phyloP scores from a whole-genome alignment of 352 stramenopile genomes.

The Chrysophaeum taylorii region DNA sequence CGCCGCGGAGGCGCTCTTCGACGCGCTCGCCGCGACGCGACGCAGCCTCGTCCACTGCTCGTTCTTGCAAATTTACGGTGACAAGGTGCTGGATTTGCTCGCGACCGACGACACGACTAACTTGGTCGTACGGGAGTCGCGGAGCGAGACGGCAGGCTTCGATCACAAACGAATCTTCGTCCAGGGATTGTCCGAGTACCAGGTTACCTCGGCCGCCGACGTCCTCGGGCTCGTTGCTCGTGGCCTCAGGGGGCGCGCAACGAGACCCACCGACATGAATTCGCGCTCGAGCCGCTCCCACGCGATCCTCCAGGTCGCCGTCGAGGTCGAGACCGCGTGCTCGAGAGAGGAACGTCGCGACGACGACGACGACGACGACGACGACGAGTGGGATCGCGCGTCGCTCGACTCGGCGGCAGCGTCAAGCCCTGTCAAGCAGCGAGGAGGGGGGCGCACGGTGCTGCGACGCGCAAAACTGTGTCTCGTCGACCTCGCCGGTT shows the following conservation, averaged over 20 bases:
- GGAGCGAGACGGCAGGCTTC: neutral
- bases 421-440: slow-evolving; percentile 30
- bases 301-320: slow-evolving; percentile 68
- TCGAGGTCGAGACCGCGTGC: slow-evolving; percentile 41
- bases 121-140: slow-evolving; percentile 37
- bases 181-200: slow-evolving; percentile 68
- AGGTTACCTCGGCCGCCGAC: slow-evolving; percentile 57
- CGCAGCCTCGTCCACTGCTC: slow-evolving; percentile 57
- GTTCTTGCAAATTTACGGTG: slow-evolving; percentile 78
- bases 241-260: slow-evolving; percentile 56
- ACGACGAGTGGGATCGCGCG: neutral
- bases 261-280: slow-evolving; percentile 70
- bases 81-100: slow-evolving; percentile 68
- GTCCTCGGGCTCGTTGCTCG: slow-evolving; percentile 65
- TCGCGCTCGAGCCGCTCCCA: slow-evolving; percentile 70
- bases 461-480: slow-evolving; percentile 73
- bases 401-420: neutral
- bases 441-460: slow-evolving; percentile 37
- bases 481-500: slow-evolving; percentile 69
- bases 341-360: no score
- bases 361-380: neutral
- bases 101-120: slow-evolving; percentile 56
- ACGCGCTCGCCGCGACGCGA: slow-evolving; percentile 13
- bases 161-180: slow-evolving; percentile 50
- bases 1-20: slow-evolving; percentile 58